Base-by-base conservation (phyloP, 2,329 filamentous ascomycete genomes). In the Phyllosticta capitalensis region DNA sequence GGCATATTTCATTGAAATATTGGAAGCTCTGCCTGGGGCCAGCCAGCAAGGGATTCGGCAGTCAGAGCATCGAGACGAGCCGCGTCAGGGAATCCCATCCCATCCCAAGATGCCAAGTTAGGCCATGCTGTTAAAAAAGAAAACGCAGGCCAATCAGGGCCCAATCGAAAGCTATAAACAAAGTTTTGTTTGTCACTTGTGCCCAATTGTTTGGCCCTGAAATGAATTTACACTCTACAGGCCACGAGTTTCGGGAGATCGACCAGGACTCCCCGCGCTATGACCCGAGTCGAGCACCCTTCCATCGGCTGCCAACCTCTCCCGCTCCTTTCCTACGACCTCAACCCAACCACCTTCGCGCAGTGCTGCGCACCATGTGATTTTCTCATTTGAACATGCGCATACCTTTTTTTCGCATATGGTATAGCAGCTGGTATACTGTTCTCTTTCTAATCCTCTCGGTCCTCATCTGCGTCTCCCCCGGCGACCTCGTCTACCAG, bases 371-470 rank as follows among this genome's bases (percentile, higher is more conserved):
- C 58, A 56, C 52, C 26, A 56, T 56, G 57, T 59, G 52, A 59
- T 59, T 51, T 33, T 54, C 48, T 26, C 24, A 24, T 45, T 52
- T 24, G 20, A 61, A 63, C 61, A 72, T 78, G 66, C 75, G 73
- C 65, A 76, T 79, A 64, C 78, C 85, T 63, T 75, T 92, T 68
- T 90, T 89, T 73, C 85, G 85, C 71, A 84, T 95, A 72, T 83
- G 92, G 76, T 96, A 96, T 78, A 86, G 82, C 69, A 84, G 84
- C 54, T 81, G 87, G 65, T 97, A 95, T 74, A 83, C 85, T 61
- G 73, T 91, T 67, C 80, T 96, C 68, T 87, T 87, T 71, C 73
- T 92, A 67, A 70, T 95, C 66, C 83, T 92, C 38, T 72, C 89
- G 65, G 80, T 82, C 59, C 81, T 96, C 59, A 80, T 95, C 50